Evolutionary conservation across 768 basidiomycete species (phyloP).

Genomic region (Tremella mesenterica): DNA sequence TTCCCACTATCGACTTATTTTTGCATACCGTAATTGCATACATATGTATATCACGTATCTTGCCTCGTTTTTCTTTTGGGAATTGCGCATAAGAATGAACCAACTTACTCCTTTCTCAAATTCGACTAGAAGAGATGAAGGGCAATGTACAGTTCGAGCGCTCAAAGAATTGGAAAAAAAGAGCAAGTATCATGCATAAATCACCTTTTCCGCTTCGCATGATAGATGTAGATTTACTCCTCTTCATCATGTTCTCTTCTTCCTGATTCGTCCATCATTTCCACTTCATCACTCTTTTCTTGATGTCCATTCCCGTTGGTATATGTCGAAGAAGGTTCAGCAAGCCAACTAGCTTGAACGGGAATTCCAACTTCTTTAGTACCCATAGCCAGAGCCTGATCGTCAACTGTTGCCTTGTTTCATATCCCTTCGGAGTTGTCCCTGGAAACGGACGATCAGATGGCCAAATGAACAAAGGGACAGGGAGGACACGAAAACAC

Average conservation of each 20-base stretch:
- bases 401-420: neutral
- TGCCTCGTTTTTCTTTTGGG: no score
- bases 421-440: no score
- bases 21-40: constrained; percentile 1
- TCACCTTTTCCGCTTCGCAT: neutral
- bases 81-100: no score
- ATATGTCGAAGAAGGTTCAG: neutral
- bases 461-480: neutral
- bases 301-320: neutral
- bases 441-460: neutral
- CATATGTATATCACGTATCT: neutral
- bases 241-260: constrained; percentile 28
- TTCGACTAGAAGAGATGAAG: no score
- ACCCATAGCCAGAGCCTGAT: constrained; percentile 26
- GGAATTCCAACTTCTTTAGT: constrained; percentile 19
- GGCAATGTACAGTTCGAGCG: no score
- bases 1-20: neutral
- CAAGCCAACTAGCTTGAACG: constrained; percentile 23
- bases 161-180: no score
- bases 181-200: neutral
- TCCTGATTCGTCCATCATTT: constrained; percentile 14
- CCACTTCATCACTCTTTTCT: constrained; percentile 12
- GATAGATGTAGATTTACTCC: constrained; percentile 11
- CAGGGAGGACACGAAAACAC: neutral
- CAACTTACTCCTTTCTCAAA: no score